Percentiles rank a stretch among this genome's conserved stretches.
Evolutionary conservation across 2,329 filamentous ascomycete genomes (phyloP).

Genomic region (Gaeumannomyces tritici): DNA sequence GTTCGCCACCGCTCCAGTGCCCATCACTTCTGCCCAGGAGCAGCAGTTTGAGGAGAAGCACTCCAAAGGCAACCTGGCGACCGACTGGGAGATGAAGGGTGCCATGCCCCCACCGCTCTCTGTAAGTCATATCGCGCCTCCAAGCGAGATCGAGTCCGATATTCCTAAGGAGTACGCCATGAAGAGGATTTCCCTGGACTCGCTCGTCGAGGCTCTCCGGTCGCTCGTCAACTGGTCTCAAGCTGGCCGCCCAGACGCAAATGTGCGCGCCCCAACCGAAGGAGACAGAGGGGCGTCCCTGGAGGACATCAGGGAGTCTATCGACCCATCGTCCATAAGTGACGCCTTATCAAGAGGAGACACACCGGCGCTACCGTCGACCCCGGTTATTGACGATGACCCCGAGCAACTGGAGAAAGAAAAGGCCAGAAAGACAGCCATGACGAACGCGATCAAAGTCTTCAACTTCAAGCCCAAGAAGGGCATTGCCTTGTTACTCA

Average conservation of each 20-base stretch:
- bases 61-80: conserved; percentile 45
- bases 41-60: conserved; percentile 78
- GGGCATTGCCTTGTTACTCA: conserved; percentile 74
- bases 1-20: conserved; percentile 70
- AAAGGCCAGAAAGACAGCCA: conserved; percentile 85
- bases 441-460: conserved; percentile 77
- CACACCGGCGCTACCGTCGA: conserved; percentile 51
- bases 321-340: conserved; percentile 56
- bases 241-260: conserved; percentile 51
- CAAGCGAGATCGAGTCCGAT: conserved; percentile 53
- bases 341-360: conserved; percentile 54
- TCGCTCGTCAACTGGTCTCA: conserved; percentile 90
- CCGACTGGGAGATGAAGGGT: conserved; percentile 81
- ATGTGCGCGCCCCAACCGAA: conserved; percentile 32
- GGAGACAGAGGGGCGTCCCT: conserved; percentile 43
- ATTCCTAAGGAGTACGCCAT: conserved; percentile 84
- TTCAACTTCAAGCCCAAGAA: conserved; percentile 99
- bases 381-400: conserved; percentile 73
- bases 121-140: conserved; percentile 59
- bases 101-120: conserved; percentile 81
- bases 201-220: conserved; percentile 76
- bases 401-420: conserved; percentile 89
- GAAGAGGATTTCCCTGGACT: conserved; percentile 83
- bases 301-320: conserved; percentile 56
- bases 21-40: conserved; percentile 68